Conservation (phyloP, 352 stramenopile genomes). For the Plasmopara halstedii region DNA sequence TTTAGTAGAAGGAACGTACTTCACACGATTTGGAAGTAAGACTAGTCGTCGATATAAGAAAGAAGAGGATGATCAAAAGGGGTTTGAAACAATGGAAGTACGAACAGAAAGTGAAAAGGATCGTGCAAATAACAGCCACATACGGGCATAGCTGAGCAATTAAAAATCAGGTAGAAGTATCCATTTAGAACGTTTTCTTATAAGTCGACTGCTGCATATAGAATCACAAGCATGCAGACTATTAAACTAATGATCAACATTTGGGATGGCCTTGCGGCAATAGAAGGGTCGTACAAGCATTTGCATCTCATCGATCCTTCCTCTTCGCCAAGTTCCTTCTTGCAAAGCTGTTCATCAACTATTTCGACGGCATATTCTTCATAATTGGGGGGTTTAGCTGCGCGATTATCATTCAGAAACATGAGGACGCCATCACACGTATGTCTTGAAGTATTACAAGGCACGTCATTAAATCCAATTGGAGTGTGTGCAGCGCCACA, state of each 20-base stretch:
- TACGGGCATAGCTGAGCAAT: constrained; percentile 30
- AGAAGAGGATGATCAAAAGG: constrained; percentile 60
- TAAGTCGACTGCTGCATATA: constrained; percentile 3
- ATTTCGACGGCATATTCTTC: constrained; percentile 67
- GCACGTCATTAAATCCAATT: constrained; percentile 44
- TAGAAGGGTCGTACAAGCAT: constrained; percentile 35
- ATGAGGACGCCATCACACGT: constrained; percentile 55
- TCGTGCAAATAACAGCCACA: constrained; percentile 22
- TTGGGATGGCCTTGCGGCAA: constrained; percentile 4
- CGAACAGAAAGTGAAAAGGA: constrained; percentile 65
- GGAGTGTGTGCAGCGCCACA: constrained; percentile 40
- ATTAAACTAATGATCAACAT: constrained; percentile 4
- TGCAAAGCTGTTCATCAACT: constrained; percentile 42
- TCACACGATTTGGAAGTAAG: constrained; percentile 64
- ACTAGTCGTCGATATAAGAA: constrained; percentile 65
- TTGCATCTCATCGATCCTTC: constrained; percentile 31
- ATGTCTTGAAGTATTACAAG: constrained; percentile 40
- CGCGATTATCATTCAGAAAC: constrained; percentile 75
- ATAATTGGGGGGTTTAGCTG: constrained; percentile 66
- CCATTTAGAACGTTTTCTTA: constrained; percentile 9
- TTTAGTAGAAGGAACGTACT: constrained; percentile 83
- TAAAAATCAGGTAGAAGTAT: constrained; percentile 16
- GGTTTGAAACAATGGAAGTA: constrained; percentile 75
- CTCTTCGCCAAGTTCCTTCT: constrained; percentile 22
- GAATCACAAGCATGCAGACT: constrained; percentile 4